Evolutionary conservation across 495 filamentous ascomycete species (phyloP).

Genomic region (Aspergillus bridgeri): DNA sequence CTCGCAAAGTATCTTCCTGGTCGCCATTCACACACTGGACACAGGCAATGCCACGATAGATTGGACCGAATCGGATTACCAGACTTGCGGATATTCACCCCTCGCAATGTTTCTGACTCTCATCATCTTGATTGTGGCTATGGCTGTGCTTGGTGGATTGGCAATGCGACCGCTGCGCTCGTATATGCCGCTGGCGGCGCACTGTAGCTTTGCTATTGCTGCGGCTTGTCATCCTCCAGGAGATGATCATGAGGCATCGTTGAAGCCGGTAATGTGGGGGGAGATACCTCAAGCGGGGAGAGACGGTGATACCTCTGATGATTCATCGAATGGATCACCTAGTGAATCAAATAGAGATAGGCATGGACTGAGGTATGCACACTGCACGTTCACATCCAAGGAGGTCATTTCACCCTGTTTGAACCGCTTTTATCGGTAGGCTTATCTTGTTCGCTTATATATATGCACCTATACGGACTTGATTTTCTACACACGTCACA

Average conservation of each 20-base stretch:
- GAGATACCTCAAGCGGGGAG: background rate
- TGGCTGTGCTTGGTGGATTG: background rate
- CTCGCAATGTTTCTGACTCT: background rate
- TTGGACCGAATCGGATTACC: background rate
- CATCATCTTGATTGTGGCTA: background rate
- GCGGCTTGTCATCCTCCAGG: slow-evolving; percentile 40
- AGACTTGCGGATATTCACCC: background rate
- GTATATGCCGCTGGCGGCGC: slow-evolving; percentile 30
- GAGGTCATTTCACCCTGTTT: too few species aligned
- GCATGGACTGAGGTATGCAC: too few species aligned
- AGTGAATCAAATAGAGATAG: too few species aligned
- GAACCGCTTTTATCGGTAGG: too few species aligned
- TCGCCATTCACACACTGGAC: slow-evolving; percentile 8
- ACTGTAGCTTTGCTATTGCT: slow-evolving; percentile 36
- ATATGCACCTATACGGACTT: too few species aligned
- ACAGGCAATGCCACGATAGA: too few species aligned
- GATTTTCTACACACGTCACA: too few species aligned
- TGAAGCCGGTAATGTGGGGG: slow-evolving; percentile 20
- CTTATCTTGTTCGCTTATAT: too few species aligned
- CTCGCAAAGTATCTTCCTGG: slow-evolving; percentile 37
- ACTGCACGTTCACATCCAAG: too few species aligned
- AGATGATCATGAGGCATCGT: slow-evolving; percentile 10
- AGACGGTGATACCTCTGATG: too few species aligned
- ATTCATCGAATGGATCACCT: too few species aligned
- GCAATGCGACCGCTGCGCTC: slow-evolving; percentile 2